Percentiles rank a stretch among this genome's conserved stretches.
These are phyloP conservation scores for Cornus florida DNA, from an alignment of 148 eudicot species.

Conservation along the genomic window DNA sequence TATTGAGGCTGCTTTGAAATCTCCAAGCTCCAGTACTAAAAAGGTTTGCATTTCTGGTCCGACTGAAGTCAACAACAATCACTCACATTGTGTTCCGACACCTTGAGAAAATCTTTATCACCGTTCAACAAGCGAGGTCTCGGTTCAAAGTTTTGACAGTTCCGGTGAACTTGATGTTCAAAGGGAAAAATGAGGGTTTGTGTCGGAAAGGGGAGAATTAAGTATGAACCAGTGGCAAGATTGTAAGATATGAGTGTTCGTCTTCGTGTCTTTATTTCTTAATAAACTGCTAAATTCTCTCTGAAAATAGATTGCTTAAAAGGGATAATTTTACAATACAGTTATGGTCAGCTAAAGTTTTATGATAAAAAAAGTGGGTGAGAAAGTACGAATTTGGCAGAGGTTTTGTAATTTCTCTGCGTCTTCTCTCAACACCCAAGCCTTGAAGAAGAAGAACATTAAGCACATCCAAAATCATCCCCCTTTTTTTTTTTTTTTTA, in stretches of 20 bases:
- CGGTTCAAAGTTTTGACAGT: not conserved
- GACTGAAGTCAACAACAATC: not conserved
- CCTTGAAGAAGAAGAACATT: no score
- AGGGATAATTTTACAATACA: no score
- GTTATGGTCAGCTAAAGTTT: no score
- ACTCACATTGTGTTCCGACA: not conserved
- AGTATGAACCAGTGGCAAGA: not conserved
- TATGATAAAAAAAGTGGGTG: no score
- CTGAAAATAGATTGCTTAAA: not conserved
- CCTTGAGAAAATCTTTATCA: not conserved
- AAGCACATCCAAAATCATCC: no score
- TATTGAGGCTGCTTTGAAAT: constrained; percentile 31
- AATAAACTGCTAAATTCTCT: not conserved
- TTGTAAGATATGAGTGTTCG: not conserved
- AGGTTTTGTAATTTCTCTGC: no score
- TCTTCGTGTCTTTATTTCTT: not conserved
- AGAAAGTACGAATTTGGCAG: no score
- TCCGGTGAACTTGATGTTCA: constrained; percentile 23
- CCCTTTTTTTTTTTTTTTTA: no score
- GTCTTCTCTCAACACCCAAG: no score
- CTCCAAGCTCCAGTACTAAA: constrained; percentile 8
- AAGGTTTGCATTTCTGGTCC: not conserved
- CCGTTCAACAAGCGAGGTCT: constrained; percentile 7
- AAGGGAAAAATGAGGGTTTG: not conserved
- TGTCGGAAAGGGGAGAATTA: not conserved